Conservation (phyloP, 2,329 filamentous ascomycete species). For the Hymenoscyphus scutula region DNA sequence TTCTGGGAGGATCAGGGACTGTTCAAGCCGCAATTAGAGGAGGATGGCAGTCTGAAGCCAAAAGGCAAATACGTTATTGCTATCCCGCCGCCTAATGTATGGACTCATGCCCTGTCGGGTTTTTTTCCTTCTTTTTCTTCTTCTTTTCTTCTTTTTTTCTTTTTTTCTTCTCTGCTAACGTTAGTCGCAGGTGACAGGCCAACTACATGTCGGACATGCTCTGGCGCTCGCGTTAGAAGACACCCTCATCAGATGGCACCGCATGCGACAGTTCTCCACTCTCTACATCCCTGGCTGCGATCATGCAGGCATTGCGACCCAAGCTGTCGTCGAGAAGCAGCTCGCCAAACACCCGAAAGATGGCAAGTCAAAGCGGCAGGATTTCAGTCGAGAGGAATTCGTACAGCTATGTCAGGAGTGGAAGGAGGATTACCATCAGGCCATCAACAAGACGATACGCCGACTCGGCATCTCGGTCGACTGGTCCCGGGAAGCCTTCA, state of each 20-base stretch:
- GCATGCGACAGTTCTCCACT: constrained; percentile 82
- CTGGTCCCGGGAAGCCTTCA: constrained; percentile 89
- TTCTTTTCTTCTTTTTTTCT: too few relatives aligned
- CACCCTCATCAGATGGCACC: constrained; percentile 77
- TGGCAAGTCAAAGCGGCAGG: constrained; percentile 58
- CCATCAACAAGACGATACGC: constrained; percentile 79
- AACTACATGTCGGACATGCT: constrained; percentile 85
- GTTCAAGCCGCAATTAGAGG: constrained; percentile 76
- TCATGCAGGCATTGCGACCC: constrained; percentile 90
- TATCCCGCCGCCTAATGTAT: constrained; percentile 80
- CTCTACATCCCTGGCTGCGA: constrained; percentile 89
- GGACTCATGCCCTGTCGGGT: constrained; percentile 6
- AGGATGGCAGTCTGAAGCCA: constrained; percentile 72
- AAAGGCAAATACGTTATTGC: constrained; percentile 83
- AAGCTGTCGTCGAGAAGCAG: constrained; percentile 86
- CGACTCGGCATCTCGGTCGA: constrained; percentile 86
- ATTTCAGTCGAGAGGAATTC: constrained; percentile 77
- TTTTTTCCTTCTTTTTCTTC: too few relatives aligned
- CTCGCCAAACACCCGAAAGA: constrained; percentile 72
- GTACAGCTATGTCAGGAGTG: constrained; percentile 79
- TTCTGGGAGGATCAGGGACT: constrained; percentile 96
- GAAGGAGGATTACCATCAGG: constrained; percentile 87
- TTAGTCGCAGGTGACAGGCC: constrained; percentile 62
- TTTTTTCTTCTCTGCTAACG: constrained; percentile 3
- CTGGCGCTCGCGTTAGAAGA: constrained; percentile 82